A percentile compares a stretch with the other conserved stretches of the same genome.
These are phyloP conservation scores for Eucalyptus curtisii DNA, from an alignment of 345 rosid genomes.

Conservation along the genomic window DNA sequence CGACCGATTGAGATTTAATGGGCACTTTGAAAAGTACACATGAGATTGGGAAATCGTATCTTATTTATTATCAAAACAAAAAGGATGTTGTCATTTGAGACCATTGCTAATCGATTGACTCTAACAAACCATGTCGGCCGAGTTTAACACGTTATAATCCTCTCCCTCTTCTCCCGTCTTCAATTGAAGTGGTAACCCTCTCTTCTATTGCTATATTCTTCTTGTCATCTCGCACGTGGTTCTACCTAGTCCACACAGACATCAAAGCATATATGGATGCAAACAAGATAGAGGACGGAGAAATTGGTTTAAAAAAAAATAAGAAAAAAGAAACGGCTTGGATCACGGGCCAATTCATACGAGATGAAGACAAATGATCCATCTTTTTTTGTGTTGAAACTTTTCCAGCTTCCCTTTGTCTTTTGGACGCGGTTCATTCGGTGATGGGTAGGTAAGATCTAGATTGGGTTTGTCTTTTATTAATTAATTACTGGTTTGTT, in stretches of 20 bases:
- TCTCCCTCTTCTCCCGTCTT: not conserved
- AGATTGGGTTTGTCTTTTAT: not conserved
- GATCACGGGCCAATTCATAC: not conserved
- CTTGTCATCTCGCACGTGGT: not conserved
- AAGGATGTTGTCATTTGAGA: not conserved
- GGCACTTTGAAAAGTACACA: not conserved
- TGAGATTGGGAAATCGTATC: not conserved
- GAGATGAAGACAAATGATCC: not conserved
- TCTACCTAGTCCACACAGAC: not conserved
- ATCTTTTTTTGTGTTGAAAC: not conserved
- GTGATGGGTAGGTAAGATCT: not conserved
- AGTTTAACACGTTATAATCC: not conserved
- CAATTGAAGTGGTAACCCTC: not conserved
- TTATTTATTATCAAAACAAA: not conserved
- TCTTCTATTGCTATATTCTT: not conserved
- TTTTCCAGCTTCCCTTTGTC: not conserved
- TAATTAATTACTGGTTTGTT: not conserved
- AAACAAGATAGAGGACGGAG: not conserved
- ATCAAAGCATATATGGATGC: not conserved
- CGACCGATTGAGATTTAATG: not conserved
- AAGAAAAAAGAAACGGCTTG: not conserved
- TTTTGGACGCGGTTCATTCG: not conserved
- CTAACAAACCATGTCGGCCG: not conserved
- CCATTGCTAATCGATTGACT: not conserved
- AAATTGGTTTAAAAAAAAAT: not conserved